Percentiles rank a stretch among this genome's conserved stretches.
phyloP scores from a whole-genome alignment of 306 rosid species.

The Malus fusca region DNA sequence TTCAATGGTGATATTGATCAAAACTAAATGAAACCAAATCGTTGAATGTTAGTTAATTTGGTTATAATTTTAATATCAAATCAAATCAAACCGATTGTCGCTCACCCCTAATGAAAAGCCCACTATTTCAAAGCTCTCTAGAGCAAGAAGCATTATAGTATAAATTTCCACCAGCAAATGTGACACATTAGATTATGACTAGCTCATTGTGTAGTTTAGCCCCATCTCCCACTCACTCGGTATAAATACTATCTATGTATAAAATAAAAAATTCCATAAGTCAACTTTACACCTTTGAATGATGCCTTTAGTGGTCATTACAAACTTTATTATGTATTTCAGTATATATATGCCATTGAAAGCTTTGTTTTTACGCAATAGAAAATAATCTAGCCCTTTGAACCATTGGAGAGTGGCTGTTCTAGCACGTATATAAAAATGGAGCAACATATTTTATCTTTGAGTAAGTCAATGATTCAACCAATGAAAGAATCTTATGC shows the following conservation, averaged over 20 bases:
- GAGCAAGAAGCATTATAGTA: not conserved
- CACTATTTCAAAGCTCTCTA: not conserved
- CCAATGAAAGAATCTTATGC: not conserved
- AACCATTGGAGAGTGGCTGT: not conserved
- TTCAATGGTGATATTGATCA: no score
- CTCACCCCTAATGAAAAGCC: not conserved
- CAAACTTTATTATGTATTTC: not conserved
- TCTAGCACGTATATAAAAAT: not conserved
- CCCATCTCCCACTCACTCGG: accelerated
- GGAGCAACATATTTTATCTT: not conserved
- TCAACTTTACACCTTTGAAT: not conserved
- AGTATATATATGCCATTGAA: not conserved
- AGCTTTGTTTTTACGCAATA: slow-evolving; percentile 7
- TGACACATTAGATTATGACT: no score
- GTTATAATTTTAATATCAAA: no score
- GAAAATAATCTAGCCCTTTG: not conserved
- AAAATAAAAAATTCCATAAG: not conserved
- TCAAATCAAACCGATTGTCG: no score
- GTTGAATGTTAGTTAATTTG: no score
- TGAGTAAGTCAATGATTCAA: not conserved
- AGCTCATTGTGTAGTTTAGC: no score
- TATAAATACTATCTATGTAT: no score
- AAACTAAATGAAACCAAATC: no score
- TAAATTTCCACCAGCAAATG: no score
- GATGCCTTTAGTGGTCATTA: not conserved